Evolutionary conservation across 2,329 filamentous ascomycete genomes (phyloP), one percentile per base, ranked within the genome.

Genomic region (Botrytis hyacinthi): DNA sequence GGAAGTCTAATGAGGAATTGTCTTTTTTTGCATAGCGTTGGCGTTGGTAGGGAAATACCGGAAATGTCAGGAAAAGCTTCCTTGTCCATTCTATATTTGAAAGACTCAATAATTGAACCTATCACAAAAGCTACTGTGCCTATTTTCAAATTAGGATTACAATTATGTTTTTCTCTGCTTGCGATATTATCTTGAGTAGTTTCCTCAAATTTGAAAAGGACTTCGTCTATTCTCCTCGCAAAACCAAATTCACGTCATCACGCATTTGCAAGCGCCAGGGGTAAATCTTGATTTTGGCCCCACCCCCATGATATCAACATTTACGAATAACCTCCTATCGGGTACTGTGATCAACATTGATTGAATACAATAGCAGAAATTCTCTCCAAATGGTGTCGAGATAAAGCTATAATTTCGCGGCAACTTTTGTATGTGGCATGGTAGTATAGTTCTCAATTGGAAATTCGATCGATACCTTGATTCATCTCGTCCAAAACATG

Each of bases 21-120:
- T 73, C 67, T 63, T 68, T 70, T 70, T 71, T 76, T 83, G 82
- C 82, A 84, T 84, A 83, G 83, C 83, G 82, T 81, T 79, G 83
- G 83, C 80, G 82, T 84, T 73, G 71, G 71, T 69, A 46, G 71
- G 51, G 68, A 73, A 73, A 73, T 73, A 69, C 63, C 63, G 71
- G 71, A 73, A 68, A 37, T 61, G 42, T 61, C 59, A 61, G 71
- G 71, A 69, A 67, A 69, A 73, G 71, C 71, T 67, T 69, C 66
- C 71, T 69, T 69, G 71, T 57, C 62, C 65, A 40, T 73, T 62
- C 32, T 46, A 73, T n/a, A 40, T 69, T 69, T 60, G 66, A 57
- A 69, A 57, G 42, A 51, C 69, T 51, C 69, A 73, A 46, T 69
- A 73, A 73, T 73, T 73, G 71, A 73, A 61, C 63, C 66, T 69